Evolutionary conservation across 352 stramenopile genomes (phyloP).

Genomic region (Lagenidium sp.): DNA sequence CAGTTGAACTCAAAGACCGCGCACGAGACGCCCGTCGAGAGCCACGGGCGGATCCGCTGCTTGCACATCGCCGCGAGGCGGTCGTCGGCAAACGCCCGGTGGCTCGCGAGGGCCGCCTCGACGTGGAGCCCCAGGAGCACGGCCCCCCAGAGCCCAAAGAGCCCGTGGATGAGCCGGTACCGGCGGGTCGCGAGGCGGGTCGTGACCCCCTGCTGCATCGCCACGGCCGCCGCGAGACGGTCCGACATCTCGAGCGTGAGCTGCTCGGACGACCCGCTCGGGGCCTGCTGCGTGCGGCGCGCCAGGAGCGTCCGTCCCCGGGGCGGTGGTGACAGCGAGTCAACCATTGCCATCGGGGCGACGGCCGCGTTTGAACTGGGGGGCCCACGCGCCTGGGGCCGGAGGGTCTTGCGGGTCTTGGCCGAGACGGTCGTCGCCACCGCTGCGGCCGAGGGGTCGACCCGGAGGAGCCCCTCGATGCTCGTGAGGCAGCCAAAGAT

Average conservation of each 20-base stretch:
- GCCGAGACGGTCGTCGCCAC: no score
- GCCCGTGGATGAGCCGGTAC: not conserved
- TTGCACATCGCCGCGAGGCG: not conserved
- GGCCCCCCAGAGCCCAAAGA: not conserved
- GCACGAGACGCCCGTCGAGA: constrained; percentile 1
- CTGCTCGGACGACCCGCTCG: no score
- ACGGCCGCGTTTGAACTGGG: no score
- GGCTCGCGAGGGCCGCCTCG: not conserved
- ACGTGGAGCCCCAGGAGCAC: not conserved
- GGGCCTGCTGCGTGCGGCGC: no score
- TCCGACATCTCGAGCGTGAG: not conserved
- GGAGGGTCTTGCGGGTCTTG: no score
- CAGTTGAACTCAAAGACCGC: constrained; percentile 1
- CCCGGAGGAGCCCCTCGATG: not conserved
- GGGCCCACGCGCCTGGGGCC: no score
- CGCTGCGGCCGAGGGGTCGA: no score
- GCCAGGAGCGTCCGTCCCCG: no score
- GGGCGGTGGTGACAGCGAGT: no score
- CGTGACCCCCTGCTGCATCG: no score
- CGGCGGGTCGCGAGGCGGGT: not conserved
- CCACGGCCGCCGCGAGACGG: not conserved
- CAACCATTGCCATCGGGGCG: no score
- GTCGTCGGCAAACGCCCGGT: not conserved
- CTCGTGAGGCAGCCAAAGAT: not conserved
- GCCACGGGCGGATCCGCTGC: not conserved